Conservation (phyloP, 164 flowering plant genomes). For the Santalum album region DNA sequence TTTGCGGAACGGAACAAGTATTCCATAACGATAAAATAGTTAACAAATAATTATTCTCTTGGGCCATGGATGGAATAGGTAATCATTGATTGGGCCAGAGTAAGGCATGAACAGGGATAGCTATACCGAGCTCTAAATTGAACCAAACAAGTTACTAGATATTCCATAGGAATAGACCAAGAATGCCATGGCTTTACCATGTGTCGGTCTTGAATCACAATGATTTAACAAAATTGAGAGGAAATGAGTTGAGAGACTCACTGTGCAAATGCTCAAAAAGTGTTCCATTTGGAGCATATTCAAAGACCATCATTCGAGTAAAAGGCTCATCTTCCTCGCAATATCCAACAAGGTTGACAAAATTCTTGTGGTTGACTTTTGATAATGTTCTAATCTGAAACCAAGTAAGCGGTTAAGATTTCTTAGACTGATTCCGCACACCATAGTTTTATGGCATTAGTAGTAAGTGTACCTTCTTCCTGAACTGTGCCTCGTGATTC, state of each 20-base stretch:
- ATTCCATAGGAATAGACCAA: too few relatives aligned
- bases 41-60: too few relatives aligned
- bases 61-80: too few relatives aligned
- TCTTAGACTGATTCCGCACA: neutral
- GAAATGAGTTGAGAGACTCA: slow-evolving; percentile 24
- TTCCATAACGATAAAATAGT: too few relatives aligned
- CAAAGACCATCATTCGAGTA: slow-evolving; percentile 85
- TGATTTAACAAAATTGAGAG: neutral
- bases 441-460: neutral
- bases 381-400: slow-evolving; percentile 64
- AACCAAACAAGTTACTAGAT: too few relatives aligned
- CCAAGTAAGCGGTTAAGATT: neutral
- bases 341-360: slow-evolving; percentile 65
- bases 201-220: too few relatives aligned
- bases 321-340: slow-evolving; percentile 77
- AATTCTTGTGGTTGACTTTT: slow-evolving; percentile 78
- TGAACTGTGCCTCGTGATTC: slow-evolving; percentile 46
- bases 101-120: too few relatives aligned
- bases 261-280: slow-evolving; percentile 83
- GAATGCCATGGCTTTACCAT: too few relatives aligned
- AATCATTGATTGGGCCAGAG: too few relatives aligned
- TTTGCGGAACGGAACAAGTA: too few relatives aligned
- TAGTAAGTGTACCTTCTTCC: slow-evolving; percentile 49
- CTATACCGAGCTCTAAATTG: too few relatives aligned
- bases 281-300: slow-evolving; percentile 85